A percentile compares a stretch with the other conserved stretches of the same genome.
These are phyloP conservation scores for Tremella mesenterica DNA, from an alignment of 768 basidiomycete species.

Conservation along the genomic window DNA sequence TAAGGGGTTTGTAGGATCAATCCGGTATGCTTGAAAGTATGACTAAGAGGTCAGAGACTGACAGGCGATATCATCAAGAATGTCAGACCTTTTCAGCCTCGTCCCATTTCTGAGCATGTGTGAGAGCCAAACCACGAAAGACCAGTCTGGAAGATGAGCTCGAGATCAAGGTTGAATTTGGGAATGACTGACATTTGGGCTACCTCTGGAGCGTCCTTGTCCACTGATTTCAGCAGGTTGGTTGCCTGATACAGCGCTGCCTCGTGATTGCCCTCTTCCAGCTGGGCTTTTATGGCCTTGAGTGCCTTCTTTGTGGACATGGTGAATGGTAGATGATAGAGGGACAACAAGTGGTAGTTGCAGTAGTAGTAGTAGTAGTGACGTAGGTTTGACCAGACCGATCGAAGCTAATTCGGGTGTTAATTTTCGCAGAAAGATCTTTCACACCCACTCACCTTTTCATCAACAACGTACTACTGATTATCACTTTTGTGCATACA, in stretches of 20 bases:
- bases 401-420: no score
- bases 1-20: slow-evolving; percentile 61
- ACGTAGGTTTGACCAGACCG: no score
- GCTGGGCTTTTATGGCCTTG: slow-evolving; percentile 34
- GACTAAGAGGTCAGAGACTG: slow-evolving; percentile 50
- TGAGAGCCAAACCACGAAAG: slow-evolving; percentile 68
- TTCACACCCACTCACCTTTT: no score
- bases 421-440: no score
- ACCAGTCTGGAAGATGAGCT: slow-evolving; percentile 55
- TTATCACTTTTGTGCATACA: no score
- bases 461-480: no score
- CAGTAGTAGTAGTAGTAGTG: no score
- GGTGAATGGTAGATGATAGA: no score
- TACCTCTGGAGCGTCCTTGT: slow-evolving; percentile 21
- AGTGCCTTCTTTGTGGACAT: slow-evolving; percentile 27
- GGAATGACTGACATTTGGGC: slow-evolving; percentile 22
- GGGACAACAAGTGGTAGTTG: no score
- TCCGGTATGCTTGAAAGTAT: slow-evolving; percentile 65
- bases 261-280: slow-evolving; percentile 28
- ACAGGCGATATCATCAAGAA: not conserved
- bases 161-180: not conserved
- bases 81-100: slow-evolving; percentile 75
- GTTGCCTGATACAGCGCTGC: slow-evolving; percentile 29
- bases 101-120: slow-evolving; percentile 63
- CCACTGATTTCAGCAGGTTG: slow-evolving; percentile 23